Evolutionary conservation across 176 grass and related monocot species (phyloP).

Genomic region (Carex myosuroides): DNA sequence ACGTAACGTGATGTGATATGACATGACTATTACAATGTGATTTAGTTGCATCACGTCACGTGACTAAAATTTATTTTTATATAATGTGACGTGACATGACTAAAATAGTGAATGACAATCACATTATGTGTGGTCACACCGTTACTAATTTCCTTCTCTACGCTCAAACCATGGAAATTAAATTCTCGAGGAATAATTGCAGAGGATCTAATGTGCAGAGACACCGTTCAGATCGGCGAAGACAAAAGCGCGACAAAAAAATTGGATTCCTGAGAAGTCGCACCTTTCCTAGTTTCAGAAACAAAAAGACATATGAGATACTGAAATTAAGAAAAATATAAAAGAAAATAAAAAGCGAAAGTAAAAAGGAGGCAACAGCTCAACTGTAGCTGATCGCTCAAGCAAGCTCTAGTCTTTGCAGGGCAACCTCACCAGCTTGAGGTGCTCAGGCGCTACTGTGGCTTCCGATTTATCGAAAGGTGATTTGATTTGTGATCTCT

Average conservation of each 20-base stretch:
- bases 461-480: neutral
- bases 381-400: neutral
- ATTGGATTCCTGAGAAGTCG: conserved; percentile 6
- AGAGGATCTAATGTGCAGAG: neutral
- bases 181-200: neutral
- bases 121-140: too few species aligned
- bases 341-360: neutral
- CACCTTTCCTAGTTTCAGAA: conserved; percentile 18
- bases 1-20: too few species aligned
- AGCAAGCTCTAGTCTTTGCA: neutral
- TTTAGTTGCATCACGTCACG: too few species aligned
- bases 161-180: too few species aligned
- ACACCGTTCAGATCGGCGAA: conserved; percentile 9
- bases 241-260: conserved; percentile 20
- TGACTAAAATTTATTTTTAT: too few species aligned
- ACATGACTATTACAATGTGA: too few species aligned
- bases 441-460: neutral
- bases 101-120: too few species aligned
- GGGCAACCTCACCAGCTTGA: neutral
- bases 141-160: too few species aligned
- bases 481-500: conserved; percentile 11
- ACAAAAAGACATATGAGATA: conserved; percentile 14
- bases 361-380: neutral
- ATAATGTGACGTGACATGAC: too few species aligned
- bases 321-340: neutral